Base-by-base conservation (phyloP, 257 asterid species). In the Solanum pinnatisectum region DNA sequence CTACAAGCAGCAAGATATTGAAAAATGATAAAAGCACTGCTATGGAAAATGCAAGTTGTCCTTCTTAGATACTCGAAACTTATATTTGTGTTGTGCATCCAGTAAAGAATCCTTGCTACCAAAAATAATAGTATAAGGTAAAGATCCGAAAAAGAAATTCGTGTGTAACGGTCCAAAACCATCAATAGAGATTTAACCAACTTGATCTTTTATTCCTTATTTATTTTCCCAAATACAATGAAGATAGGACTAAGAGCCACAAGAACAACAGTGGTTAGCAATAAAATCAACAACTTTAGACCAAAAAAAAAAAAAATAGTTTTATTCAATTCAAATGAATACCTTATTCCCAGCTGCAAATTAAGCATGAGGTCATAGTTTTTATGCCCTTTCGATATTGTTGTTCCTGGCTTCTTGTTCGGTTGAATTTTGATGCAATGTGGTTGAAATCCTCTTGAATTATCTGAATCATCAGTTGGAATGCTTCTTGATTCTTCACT, bases 301-400 rank as follows among this genome's bases (percentile, higher is more conserved):
- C 16, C 18, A 6, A 52, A 49, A 15, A 46, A 35, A 37, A 37
- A 6, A 35, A 39, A 74, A 33, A 52, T 1, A 3, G 14, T 3
- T 10, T 30, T 25, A 27, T 59, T 39, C 71, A 39, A 18, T 72
- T 68, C 33, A 70, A 44, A 59, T 12, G 35, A 46, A 5, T 95
- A 97, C 99, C 98, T 94, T 92, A 97, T 95, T 70, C 99, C 98
- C 10, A 97, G 98, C 96, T 96, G 98, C 93, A 97, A 91, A 91
- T 97, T 97, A 25, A 97, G 96, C 98, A 96, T 95, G 74, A 97
- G 98, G 39, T 97, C 98, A 88, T 95, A 97, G 87, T 94, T 94
- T 85, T 92, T 95, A 70, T 97, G 99, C 36, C 98, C 99, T 92
- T 94, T 96, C 0, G 96, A 89, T 76, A 97, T 97, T 2, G 95